Evolutionary conservation across 768 basidiomycete genomes (phyloP), one percentile per base, ranked within the genome.

Genomic region (Cubamyces lactineus): DNA sequence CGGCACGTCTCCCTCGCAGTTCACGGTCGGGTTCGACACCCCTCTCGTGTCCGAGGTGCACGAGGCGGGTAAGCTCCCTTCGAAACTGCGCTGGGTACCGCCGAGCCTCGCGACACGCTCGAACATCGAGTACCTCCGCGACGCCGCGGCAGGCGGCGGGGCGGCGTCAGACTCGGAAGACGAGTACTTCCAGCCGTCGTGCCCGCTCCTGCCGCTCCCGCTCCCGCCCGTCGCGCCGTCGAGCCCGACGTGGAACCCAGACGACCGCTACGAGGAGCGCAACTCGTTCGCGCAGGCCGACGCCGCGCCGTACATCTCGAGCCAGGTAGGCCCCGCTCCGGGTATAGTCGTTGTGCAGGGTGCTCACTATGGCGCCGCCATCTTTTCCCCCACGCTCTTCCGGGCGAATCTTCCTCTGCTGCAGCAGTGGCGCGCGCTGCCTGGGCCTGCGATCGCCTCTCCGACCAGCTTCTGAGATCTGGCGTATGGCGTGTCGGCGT

Each of bases 11-110:
- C 69, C 70, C 15, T 65, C 70, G 19, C 68, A 70, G 61, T 79
- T 74, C 71, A 75, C 69, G 42, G 72, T 82, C 24, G 79, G 78
- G 45, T 81, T 82, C 65, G 80, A 82, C 46, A 75, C 76, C 39
- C 79, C 81, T 49, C 65, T 82, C 58, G 76, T 82, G 39, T 78
- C 75, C 24, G 75, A 80, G n/a, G 77, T 78, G 40, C 77, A 76
- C 48, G 77, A 77, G 59, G 65, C 65, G 42, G 77, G 76, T 48
- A 74, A 48, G 67, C 74, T 72, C 45, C 79, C 75, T 12, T 62
- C 70, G 21, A 76, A 72, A 66, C 71, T 72, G 39, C 71, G 76
- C 49, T 82, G 80, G 81, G 75, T 82, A 12, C 66, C 75, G 38
- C 79, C 77, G 59, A 76, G 70, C 66, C 74, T 73, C 40, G 65